Base-by-base conservation (phyloP, 2,329 filamentous ascomycete genomes). In the Mollisia scopiformis region DNA sequence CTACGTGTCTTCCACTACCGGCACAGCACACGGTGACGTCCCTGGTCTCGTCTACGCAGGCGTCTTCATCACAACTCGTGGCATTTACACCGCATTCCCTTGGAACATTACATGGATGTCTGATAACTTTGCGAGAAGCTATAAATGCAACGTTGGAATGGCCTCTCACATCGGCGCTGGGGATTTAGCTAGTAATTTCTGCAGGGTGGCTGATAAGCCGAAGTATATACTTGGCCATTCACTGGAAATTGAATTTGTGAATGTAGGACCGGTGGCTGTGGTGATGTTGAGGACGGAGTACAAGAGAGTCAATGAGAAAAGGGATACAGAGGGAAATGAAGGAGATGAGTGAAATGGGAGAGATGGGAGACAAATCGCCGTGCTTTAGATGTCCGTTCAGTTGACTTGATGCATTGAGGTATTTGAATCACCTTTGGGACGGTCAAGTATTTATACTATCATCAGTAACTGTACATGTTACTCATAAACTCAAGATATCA, bases 111-210 rank as follows among this genome's bases (percentile, higher is more conserved):
- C 83, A 68, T 88, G 85, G 72, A 81, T 88, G 35, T 78, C 80
- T 1, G 83, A 81, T 60, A 86, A 87, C 58, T 79, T 87, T 1
- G 78, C 78, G 1, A 85, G 86, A 0, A 80, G 86, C 16, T 79
- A 79, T 60, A 81, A 81, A 65, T 79, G 86, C 2, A 82, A 81
- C 13, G 83, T 81, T 0, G 87, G 86, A 1, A 88, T 89, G 82
- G 87, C 86, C 0, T 75, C 89, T 13, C 84, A 87, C 41, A 88
- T 89, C 53, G 84, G 84, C 0, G 82, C 80, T 13, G 82, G 82
- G 1, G 88, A 87, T 1, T 89, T 91, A 83, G 86, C 88, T 0
- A 88, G 86, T 5, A 91, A 91, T 69, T 90, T 91, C 68, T 92
- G 91, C 68, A 81, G 88, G 3, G 71, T 76, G 30, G 73, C 72